Evolutionary conservation across 2,329 filamentous ascomycete genomes (phyloP), one percentile per base, ranked within the genome.

Genomic region (Ambrosiella beaveri): DNA sequence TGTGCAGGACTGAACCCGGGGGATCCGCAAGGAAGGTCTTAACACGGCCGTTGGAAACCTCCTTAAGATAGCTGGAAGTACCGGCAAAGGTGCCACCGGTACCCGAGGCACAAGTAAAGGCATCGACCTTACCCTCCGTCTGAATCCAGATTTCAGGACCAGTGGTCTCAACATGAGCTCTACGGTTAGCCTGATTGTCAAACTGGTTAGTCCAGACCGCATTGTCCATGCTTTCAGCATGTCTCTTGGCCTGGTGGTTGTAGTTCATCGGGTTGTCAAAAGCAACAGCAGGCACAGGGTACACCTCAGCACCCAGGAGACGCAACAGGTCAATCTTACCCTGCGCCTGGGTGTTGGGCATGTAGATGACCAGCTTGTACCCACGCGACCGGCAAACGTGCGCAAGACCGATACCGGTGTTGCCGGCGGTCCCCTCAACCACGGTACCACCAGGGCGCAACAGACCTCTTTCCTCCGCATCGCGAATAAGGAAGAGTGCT

Each of bases 121-220:
- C 93, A 69, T 97, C 89, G 19, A 98, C 72, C 63, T 84, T 84
- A 40, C 93, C 91, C 1, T 68, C 72, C 0, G 93, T 97, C 75
- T 98, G 93, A 36, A 82, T 74, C 93, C 93, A 98, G 68, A 98
- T 95, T 72, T 98, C 93, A 0, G 93, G 93, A 0, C 93, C 93
- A 0, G 93, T 98, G 1, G 91, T 97, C 75, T 96, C 91, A 64
- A 97, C 85, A 69, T 98, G 93, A 53, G 93, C 93, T 66, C 86
- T 83, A 56, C 93, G 80, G 72, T 98, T 98, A 57, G 93, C 93
- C 56, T 78, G 82, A 74, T 98, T 98, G 70, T 98, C 93, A 72
- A 98, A 98, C 73, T 98, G 93, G 72, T 98, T 94, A 50, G 93
- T 98, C 93, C 93, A 98, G 12, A 97, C 90, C 7, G 91, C 89